Percentiles rank a stretch among this genome's conserved stretches.
Evolutionary conservation across 805 yeast genomes (phyloP).

Genomic region (Ogataea paraovalis): DNA sequence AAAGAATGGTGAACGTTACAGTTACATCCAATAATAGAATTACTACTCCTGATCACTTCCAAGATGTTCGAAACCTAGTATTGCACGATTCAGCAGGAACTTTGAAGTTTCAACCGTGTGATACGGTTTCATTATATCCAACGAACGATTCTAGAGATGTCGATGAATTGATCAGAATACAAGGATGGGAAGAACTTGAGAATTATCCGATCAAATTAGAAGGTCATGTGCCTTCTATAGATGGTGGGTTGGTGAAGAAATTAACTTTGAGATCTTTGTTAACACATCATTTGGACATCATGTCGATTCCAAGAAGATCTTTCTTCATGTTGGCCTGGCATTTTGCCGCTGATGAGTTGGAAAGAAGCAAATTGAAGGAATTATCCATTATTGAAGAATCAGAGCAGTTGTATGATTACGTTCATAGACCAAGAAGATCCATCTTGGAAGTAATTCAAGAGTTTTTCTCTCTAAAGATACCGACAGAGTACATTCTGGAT

Average conservation of each 20-base stretch:
- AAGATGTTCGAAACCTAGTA: conserved; percentile 72
- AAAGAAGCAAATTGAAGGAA: conserved; percentile 70
- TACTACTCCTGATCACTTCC: conserved; percentile 74
- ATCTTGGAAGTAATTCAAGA: conserved; percentile 80
- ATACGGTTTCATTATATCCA: conserved; percentile 74
- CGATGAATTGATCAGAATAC: conserved; percentile 57
- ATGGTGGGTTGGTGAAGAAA: conserved; percentile 58
- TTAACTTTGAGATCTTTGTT: conserved; percentile 70
- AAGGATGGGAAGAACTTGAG: conserved; percentile 70
- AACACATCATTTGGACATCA: conserved; percentile 77
- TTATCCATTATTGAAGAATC: conserved; percentile 68
- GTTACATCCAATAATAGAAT: conserved; percentile 53
- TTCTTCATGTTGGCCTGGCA: conserved; percentile 74
- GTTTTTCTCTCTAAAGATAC: conserved; percentile 71
- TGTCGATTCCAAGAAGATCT: conserved; percentile 76
- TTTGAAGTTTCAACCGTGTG: conserved; percentile 65
- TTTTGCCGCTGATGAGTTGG: conserved; percentile 72
- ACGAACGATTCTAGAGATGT: conserved; percentile 63
- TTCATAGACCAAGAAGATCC: conserved; percentile 89
- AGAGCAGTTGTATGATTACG: conserved; percentile 84
- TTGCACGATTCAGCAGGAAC: conserved; percentile 32
- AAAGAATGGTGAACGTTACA: conserved; percentile 35
- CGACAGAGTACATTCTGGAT: conserved; percentile 72
- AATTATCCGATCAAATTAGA: conserved; percentile 49
- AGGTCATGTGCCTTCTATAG: conserved; percentile 36